A percentile compares a stretch with the other conserved stretches of the same genome.
Evolutionary conservation across 2,329 filamentous ascomycete genomes (phyloP).

Genomic region (Nigrospora sphaerica): DNA sequence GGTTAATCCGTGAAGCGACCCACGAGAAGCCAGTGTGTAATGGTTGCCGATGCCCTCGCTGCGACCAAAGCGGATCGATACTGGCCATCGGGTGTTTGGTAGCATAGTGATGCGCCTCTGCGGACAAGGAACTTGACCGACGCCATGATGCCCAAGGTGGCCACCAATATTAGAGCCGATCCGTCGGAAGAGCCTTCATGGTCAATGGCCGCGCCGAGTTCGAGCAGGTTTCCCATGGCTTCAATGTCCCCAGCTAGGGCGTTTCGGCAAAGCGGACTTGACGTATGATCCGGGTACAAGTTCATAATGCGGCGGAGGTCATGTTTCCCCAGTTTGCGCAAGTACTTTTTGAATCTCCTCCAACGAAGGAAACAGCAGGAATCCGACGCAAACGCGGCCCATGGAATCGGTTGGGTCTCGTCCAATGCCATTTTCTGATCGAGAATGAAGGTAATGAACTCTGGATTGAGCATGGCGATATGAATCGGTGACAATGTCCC

Average conservation of each 20-base stretch:
- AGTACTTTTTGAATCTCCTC: neutral
- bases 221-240: constrained; percentile 2
- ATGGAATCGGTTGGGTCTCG: too few species aligned
- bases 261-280: constrained; percentile 3
- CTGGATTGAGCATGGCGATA: too few species aligned
- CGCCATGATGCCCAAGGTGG: neutral
- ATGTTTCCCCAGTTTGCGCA: neutral
- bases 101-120: constrained; percentile 2
- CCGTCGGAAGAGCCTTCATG: constrained; percentile 3
- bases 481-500: too few species aligned
- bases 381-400: too few species aligned
- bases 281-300: neutral
- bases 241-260: neutral
- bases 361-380: too few species aligned
- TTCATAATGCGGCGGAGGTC: constrained; percentile 1
- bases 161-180: constrained; percentile 6
- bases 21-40: constrained; percentile 5
- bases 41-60: neutral
- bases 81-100: constrained; percentile 1
- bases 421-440: too few species aligned
- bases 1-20: constrained; percentile 5
- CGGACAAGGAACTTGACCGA: constrained; percentile 4
- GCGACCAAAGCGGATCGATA: neutral
- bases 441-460: too few species aligned
- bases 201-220: constrained; percentile 1